A percentile compares a stretch with the other conserved stretches of the same genome.
Conservation (phyloP, 225 moss, liverwort and hornwort species). For the Marchantia paleacea region DNA sequence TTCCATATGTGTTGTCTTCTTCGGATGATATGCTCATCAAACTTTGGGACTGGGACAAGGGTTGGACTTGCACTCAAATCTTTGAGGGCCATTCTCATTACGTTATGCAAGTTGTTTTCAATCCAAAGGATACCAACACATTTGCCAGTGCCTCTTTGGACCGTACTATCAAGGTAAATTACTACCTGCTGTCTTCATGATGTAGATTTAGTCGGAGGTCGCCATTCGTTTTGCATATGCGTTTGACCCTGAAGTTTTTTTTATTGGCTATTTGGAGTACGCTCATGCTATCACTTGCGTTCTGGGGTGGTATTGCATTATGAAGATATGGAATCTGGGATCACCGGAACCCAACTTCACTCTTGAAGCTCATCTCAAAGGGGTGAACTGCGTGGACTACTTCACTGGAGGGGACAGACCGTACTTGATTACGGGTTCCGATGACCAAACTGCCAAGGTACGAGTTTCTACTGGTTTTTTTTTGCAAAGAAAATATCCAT, state of each 20-base stretch:
- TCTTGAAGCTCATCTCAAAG: slow-evolving; percentile 94
- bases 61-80: slow-evolving; percentile 92
- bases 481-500: background rate
- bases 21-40: slow-evolving; percentile 99
- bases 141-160: slow-evolving; percentile 98
- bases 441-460: slow-evolving; percentile 99
- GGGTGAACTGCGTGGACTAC: slow-evolving; percentile 96
- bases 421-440: slow-evolving; percentile 94
- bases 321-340: slow-evolving; percentile 96
- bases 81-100: slow-evolving; percentile 99
- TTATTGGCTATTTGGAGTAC: background rate
- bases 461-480: background rate
- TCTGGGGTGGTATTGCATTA: background rate
- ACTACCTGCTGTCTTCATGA: background rate
- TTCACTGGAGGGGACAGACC: slow-evolving; percentile 94
- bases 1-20: slow-evolving; percentile 93
- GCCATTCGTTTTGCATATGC: background rate
- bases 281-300: background rate
- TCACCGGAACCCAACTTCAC: slow-evolving; percentile 98
- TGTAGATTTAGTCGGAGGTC: background rate
- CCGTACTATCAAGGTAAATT: slow-evolving; percentile 82
- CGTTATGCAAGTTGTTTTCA: slow-evolving; percentile 98
- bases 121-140: slow-evolving; percentile 96
- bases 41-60: slow-evolving; percentile 99
- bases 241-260: background rate